Evolutionary conservation across 176 grass and related monocot species (phyloP), one percentile per base, ranked within the genome.

Genomic region (Avena atlantica): DNA sequence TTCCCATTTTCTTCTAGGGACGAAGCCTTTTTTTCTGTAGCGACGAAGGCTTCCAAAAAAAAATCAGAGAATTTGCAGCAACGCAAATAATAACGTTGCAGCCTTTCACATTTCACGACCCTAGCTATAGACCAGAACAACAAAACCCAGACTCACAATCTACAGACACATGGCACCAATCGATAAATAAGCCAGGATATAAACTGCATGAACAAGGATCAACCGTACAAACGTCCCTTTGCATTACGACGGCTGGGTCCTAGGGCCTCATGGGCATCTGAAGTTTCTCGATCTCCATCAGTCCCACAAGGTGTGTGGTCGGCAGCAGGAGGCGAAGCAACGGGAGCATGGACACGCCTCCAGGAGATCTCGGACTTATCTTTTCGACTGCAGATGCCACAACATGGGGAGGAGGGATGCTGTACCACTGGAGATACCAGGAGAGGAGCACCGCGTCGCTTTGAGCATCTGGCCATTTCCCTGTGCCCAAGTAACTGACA

Each of bases 401-500:
- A 85, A 91, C 31, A 87, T 87, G 58, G 74, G 92, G 87, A 58
- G 93, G 87, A 13, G 96, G 96, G 70, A 98, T 98, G 78, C 55
- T 88, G 85, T 93, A 91, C 96, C 96, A 96, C 36, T 94, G 81
- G 82, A 98, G 96, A 86, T 98, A 98, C 89, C 93, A 98, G 37
- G 92, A 89, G 55, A 98, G 92, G 78, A 91, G 78, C 17, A 91
- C 85, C 0, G 57, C 83, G 52, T 98, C 96, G 1, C 44, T 93
- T 71, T 87, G 84, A 48, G 47, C 14, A 44, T 75, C 81, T 53
- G 96, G 94, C 92, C 93, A 94, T 86, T 72, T 89, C 70, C 92
- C 86, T 8, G 55, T 88, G 47, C 78, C 84, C 90, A 98, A 86
- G 83, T 98, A 98, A 64, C 49, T 62, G 42, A 59, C 50, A 27